These are phyloP conservation scores for Parastagonospora avenae DNA, from an alignment of 2,329 filamentous ascomycete genomes.

Conservation along the genomic window DNA sequence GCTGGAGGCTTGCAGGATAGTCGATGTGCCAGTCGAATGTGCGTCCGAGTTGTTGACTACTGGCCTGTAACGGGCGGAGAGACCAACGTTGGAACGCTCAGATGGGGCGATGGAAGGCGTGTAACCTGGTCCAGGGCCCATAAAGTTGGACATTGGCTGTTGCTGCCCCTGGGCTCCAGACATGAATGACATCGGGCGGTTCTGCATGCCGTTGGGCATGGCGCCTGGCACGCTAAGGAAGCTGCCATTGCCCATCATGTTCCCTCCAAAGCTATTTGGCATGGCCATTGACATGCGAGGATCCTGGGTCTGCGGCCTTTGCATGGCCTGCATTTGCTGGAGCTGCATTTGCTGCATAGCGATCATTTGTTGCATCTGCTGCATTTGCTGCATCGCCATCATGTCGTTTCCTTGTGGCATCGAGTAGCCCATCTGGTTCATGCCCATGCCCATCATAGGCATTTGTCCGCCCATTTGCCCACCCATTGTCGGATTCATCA, in stretches of 20 bases:
- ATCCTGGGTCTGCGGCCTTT: slow-evolving; percentile 36
- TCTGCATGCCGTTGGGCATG: slow-evolving; percentile 30
- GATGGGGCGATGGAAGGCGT: slow-evolving; percentile 92
- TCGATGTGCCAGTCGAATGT: slow-evolving; percentile 34
- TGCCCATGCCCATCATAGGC: slow-evolving; percentile 39
- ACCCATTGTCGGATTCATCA: slow-evolving; percentile 32
- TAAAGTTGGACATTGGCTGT: slow-evolving; percentile 38
- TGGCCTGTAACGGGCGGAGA: slow-evolving; percentile 87
- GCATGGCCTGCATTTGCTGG: slow-evolving; percentile 52
- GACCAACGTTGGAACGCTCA: slow-evolving; percentile 90
- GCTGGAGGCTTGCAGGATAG: slow-evolving; percentile 40
- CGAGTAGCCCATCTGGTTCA: slow-evolving; percentile 54
- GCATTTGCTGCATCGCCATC: slow-evolving; percentile 95
- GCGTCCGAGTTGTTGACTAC: slow-evolving; percentile 63
- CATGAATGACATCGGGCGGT: slow-evolving; percentile 57
- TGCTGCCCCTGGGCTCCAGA: slow-evolving; percentile 55
- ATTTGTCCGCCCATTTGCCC: slow-evolving; percentile 28
- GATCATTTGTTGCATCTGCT: slow-evolving; percentile 43
- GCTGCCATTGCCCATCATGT: slow-evolving; percentile 28
- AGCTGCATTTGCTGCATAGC: slow-evolving; percentile 64
- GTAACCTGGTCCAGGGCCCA: slow-evolving; percentile 60
- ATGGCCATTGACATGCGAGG: slow-evolving; percentile 32
- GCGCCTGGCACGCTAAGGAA: slow-evolving; percentile 31
- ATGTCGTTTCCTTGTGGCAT: slow-evolving; percentile 72
- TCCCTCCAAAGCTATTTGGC: slow-evolving; percentile 22